Conservation (phyloP, 768 basidiomycete genomes). For the Boletus vinaceobasis region DNA sequence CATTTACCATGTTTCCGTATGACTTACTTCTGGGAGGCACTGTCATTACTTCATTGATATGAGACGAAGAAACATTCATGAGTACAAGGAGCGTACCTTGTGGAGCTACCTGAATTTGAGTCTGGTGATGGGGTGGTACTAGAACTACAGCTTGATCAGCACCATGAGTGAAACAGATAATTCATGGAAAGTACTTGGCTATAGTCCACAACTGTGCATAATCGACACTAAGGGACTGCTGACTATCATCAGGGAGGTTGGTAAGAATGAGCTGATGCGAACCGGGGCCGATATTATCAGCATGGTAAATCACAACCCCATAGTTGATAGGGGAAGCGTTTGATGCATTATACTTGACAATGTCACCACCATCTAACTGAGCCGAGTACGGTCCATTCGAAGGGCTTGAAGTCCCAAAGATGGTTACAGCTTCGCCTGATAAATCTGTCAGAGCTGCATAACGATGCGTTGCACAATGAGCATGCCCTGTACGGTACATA, state of each 20-base stretch:
- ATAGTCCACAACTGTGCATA: conserved; percentile 29
- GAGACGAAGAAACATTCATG: not conserved
- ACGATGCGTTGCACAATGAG: not conserved
- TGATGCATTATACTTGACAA: conserved; percentile 19
- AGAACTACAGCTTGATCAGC: not conserved
- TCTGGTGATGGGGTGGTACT: not conserved
- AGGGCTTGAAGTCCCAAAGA: conserved; percentile 44
- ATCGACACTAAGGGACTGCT: conserved; percentile 30
- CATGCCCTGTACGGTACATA: conserved; percentile 20
- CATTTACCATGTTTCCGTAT: not conserved
- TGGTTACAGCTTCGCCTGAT: conserved; percentile 41
- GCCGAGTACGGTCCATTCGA: conserved; percentile 34
- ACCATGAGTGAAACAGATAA: not conserved
- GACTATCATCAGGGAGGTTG: conserved; percentile 25
- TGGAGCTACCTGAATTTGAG: not conserved
- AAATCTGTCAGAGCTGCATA: not conserved
- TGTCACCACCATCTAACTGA: conserved; percentile 35
- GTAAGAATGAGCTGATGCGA: conserved; percentile 34
- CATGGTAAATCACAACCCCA: conserved; percentile 33
- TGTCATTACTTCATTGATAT: not conserved
- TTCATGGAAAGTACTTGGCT: conserved; percentile 13
- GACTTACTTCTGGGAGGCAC: conserved; percentile 12
- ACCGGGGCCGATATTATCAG: conserved; percentile 39
- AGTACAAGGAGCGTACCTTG: not conserved
- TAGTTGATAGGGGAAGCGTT: conserved; percentile 18